Evolutionary conservation across 495 filamentous ascomycete species (phyloP), one percentile per base, ranked within the genome.

Genomic region (Pyronema omphalodes): DNA sequence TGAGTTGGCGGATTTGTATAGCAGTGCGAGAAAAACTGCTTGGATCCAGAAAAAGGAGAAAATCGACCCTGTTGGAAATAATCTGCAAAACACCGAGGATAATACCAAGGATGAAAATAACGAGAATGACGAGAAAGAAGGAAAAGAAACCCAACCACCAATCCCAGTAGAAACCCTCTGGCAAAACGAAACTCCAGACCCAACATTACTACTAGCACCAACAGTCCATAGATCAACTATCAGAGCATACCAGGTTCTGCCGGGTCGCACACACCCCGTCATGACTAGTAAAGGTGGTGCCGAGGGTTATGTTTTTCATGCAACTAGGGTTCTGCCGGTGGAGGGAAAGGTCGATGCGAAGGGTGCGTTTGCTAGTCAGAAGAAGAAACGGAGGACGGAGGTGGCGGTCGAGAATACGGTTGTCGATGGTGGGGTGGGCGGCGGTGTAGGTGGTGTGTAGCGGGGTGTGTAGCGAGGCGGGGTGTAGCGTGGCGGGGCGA

Each of bases 301-400:
- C 0, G 88, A 96, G 67, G 91, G 91, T 3, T 96, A 83, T 67
- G 67, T 98, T 15, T 91, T 95, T 61, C 85, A 84, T 55, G 93
- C 71, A 6, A 83, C 81, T 57, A 78, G 80, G 55, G 88, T 91
- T 7, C 67, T 86, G 37, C 91, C 93, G 2, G 77, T 81, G 0
- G 73, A 82, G 57, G 83, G 82, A 7, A 81, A 73, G 60, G 79
- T 94, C 23, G 80, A 83, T 58, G 93, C 88, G 12, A 80, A 83
- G 49, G 91, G 91, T 0, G 86, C 81, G 59, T 75, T 73, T 70
- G 39, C 55, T 33, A 62, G 62, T 14, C 37, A 39, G 40, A 82
- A 81, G 60, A 75, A 75, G 65, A 73, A 12, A 55, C 56, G 37
- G 58, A 71, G 55, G 53, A 69, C 23, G 23, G 23, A 29, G 23